phyloP scores from a whole-genome alignment of 2,329 filamentous ascomycete species.

The Lomentospora prolificans region DNA sequence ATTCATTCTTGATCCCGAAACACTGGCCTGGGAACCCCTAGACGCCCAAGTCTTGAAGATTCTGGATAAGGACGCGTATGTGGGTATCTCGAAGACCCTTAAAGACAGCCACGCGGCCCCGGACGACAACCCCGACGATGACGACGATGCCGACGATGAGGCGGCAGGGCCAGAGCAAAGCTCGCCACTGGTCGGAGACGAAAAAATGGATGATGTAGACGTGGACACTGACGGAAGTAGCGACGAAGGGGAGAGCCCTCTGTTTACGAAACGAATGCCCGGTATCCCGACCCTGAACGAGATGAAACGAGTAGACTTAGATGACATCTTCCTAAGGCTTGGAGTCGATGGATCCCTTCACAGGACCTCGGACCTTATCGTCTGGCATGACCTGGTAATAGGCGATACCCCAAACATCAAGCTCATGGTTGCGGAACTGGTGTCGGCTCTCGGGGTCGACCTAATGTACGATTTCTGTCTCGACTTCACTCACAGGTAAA shows the following conservation, averaged over 20 bases:
- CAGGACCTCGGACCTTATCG: slow-evolving; percentile 40
- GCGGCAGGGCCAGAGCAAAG: too few relatives aligned
- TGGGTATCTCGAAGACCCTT: slow-evolving; percentile 28
- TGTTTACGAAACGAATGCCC: slow-evolving; percentile 57
- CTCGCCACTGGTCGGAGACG: slow-evolving; percentile 7
- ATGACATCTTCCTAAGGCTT: slow-evolving; percentile 45
- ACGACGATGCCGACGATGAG: slow-evolving; percentile 18
- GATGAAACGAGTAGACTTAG: slow-evolving; percentile 46
- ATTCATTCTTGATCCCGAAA: slow-evolving; percentile 61
- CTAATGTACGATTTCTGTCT: slow-evolving; percentile 47
- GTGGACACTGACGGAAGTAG: not conserved
- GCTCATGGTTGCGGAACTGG: slow-evolving; percentile 55
- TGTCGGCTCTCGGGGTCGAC: slow-evolving; percentile 55
- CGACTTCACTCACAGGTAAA: slow-evolving; percentile 30
- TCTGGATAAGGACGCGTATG: slow-evolving; percentile 46
- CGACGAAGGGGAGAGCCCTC: slow-evolving; percentile 17
- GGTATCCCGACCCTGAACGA: slow-evolving; percentile 49
- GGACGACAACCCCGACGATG: not conserved
- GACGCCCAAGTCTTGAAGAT: slow-evolving; percentile 38
- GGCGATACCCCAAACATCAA: slow-evolving; percentile 43
- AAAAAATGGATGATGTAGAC: slow-evolving; percentile 14
- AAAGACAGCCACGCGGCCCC: not conserved
- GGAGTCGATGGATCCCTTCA: slow-evolving; percentile 27
- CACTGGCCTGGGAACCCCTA: slow-evolving; percentile 51
- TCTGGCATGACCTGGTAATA: slow-evolving; percentile 48